Conservation (phyloP, 148 eudicot species). For the Diospyros lotus region DNA sequence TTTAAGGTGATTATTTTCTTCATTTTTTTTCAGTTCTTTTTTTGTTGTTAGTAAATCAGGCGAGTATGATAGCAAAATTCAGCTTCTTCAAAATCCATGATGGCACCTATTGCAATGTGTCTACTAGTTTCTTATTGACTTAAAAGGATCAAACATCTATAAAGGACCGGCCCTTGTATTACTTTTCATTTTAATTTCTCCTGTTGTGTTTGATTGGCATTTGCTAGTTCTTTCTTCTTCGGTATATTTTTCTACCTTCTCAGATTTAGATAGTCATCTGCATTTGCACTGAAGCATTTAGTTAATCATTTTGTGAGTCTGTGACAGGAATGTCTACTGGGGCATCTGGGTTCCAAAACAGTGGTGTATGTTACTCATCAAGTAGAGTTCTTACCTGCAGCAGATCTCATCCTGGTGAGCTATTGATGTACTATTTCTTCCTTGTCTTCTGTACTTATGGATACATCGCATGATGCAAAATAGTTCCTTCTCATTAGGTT, state of each 20-base stretch:
- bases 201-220: neutral
- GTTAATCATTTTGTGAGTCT: slow-evolving; percentile 5
- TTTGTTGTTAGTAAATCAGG: too few relatives aligned
- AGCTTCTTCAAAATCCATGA: too few relatives aligned
- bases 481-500: slow-evolving; percentile 26
- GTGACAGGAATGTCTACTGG: slow-evolving; percentile 51
- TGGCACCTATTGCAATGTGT: too few relatives aligned
- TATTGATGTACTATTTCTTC: slow-evolving; percentile 3
- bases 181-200: neutral
- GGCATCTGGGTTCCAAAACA: slow-evolving; percentile 40
- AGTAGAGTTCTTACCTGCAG: slow-evolving; percentile 55
- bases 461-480: too few relatives aligned
- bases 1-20: slow-evolving; percentile 33
- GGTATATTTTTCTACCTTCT: too few relatives aligned
- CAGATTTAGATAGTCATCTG: neutral
- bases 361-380: slow-evolving; percentile 59
- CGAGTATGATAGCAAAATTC: too few relatives aligned
- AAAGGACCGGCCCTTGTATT: neutral
- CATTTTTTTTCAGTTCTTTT: too few relatives aligned
- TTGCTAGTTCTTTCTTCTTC: neutral
- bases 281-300: neutral
- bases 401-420: slow-evolving; percentile 61
- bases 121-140: too few relatives aligned
- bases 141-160: too few relatives aligned
- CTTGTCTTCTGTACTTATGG: neutral